A percentile compares a stretch with the other conserved stretches of the same genome.
phyloP scores from a whole-genome alignment of 2,329 filamentous ascomycete genomes.

The Aspergillus tanneri region DNA sequence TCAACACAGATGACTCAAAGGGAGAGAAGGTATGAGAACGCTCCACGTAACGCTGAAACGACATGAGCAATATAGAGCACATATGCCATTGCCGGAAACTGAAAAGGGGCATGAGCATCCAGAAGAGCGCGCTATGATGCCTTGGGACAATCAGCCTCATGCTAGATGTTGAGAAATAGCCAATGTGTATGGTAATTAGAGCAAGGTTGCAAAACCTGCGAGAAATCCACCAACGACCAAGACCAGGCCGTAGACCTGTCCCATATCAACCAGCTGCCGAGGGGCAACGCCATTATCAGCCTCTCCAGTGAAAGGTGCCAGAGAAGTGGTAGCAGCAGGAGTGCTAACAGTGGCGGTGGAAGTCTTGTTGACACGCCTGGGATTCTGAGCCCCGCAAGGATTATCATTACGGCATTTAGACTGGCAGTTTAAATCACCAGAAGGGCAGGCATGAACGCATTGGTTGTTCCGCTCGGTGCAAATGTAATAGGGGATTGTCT shows the following conservation, averaged over 20 bases:
- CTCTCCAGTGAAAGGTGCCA: slow-evolving; percentile 33
- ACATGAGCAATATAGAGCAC: not conserved
- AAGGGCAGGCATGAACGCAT: slow-evolving; percentile 53
- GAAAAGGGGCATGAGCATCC: not conserved
- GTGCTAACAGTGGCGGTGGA: slow-evolving; percentile 40
- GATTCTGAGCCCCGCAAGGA: slow-evolving; percentile 62
- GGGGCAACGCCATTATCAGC: slow-evolving; percentile 35
- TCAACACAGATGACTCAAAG: no score
- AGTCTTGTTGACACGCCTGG: slow-evolving; percentile 55
- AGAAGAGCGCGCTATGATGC: not conserved
- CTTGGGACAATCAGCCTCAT: not conserved
- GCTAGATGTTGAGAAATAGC: not conserved
- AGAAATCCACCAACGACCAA: slow-evolving; percentile 56
- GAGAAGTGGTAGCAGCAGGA: slow-evolving; percentile 33
- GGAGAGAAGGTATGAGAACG: no score
- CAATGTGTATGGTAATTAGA: slow-evolving; percentile 38
- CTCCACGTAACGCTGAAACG: not conserved
- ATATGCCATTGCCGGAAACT: not conserved
- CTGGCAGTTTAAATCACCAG: slow-evolving; percentile 50
- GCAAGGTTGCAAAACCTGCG: slow-evolving; percentile 56
- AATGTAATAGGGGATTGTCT: slow-evolving; percentile 62
- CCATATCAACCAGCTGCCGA: slow-evolving; percentile 48
- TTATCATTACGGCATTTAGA: slow-evolving; percentile 53
- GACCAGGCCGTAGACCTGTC: slow-evolving; percentile 57
- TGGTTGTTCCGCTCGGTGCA: slow-evolving; percentile 59